Evolutionary conservation across 2,329 filamentous ascomycete genomes (phyloP), one percentile per base, ranked within the genome.

Genomic region (Ophiostoma sp.): DNA sequence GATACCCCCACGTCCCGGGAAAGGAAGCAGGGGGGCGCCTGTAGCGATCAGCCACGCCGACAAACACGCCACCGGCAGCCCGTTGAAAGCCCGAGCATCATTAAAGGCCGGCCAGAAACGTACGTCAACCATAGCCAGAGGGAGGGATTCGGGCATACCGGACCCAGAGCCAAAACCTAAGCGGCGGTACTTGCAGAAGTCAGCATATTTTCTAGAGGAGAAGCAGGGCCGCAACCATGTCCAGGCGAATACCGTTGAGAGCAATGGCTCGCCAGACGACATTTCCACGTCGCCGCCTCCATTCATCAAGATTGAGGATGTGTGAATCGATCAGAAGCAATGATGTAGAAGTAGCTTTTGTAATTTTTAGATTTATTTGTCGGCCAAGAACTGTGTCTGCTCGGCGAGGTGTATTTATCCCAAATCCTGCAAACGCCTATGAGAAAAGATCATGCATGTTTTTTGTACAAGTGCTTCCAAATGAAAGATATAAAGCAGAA

Each of bases 351-450:
- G 35, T 44, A 27, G 35, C 3, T 66, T 31, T 54, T 54, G 65
- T 67, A 23, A 65, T 41, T 67, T 67, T 4, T 65, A 65, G 27
- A 11, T 41, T 41, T 41, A 13, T 41, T 41, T 62, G n/a, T 33
- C 17, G 67, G 33, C 60, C 33, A 65, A 68, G 52, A 36, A n/a
- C 33, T 67, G 31, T n/a, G 44, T 31, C 41, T 71, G 62, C 35
- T 39, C 20, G 17, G 65, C 31, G 57, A 69, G 48, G n/a, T 71
- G 67, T 36, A 68, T 62, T 64, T 65, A 41, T 69, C 68, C 70
- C 70, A 69, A 35, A 54, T 67, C 52, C 70, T 33, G 67, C 52
- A 72, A 67, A 71, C 71, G 70, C 71, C 71, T 44, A 67, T 68
- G 33, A 70, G 62, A 54, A 67, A 67, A 52, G 35, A 66, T 57